Conservation (phyloP, 805 yeast genomes). For the Candida palmyrensis region DNA sequence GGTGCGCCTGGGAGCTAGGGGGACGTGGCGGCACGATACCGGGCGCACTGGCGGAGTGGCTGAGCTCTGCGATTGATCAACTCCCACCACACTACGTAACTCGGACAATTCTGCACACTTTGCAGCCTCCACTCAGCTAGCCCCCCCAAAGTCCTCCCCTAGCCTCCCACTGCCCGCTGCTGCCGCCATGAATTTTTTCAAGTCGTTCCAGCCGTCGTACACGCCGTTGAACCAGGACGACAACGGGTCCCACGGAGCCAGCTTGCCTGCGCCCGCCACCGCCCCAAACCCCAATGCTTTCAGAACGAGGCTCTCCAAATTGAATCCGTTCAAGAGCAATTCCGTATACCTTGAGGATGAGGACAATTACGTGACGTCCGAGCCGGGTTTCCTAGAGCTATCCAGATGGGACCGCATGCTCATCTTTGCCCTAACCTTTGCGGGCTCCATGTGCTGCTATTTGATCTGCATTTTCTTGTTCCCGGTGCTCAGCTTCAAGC, state of each 20-base stretch:
- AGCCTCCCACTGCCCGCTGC: too few relatives aligned
- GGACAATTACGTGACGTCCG: slow-evolving; percentile 37
- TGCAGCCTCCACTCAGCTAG: too few relatives aligned
- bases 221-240: slow-evolving; percentile 29
- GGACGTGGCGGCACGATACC: too few relatives aligned
- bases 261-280: slow-evolving; percentile 37
- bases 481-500: slow-evolving; percentile 38
- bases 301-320: slow-evolving; percentile 23
- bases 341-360: slow-evolving; percentile 39
- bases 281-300: slow-evolving; percentile 16
- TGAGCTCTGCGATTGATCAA: too few relatives aligned
- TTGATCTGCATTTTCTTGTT: slow-evolving; percentile 38
- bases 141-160: too few relatives aligned
- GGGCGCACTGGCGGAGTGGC: too few relatives aligned
- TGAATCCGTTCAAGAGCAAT: slow-evolving; percentile 35
- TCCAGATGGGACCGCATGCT: slow-evolving; percentile 45
- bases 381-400: slow-evolving; percentile 39
- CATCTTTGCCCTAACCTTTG: slow-evolving; percentile 39
- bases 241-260: slow-evolving; percentile 25
- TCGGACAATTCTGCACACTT: too few relatives aligned
- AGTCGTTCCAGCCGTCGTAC: slow-evolving; percentile 24
- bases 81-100: too few relatives aligned
- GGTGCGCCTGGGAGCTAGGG: too few relatives aligned
- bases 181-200: slow-evolving; percentile 38
- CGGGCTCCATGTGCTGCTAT: slow-evolving; percentile 37